Conservation (phyloP, 495 filamentous ascomycete genomes). For the Aspergillus cavernicola region DNA sequence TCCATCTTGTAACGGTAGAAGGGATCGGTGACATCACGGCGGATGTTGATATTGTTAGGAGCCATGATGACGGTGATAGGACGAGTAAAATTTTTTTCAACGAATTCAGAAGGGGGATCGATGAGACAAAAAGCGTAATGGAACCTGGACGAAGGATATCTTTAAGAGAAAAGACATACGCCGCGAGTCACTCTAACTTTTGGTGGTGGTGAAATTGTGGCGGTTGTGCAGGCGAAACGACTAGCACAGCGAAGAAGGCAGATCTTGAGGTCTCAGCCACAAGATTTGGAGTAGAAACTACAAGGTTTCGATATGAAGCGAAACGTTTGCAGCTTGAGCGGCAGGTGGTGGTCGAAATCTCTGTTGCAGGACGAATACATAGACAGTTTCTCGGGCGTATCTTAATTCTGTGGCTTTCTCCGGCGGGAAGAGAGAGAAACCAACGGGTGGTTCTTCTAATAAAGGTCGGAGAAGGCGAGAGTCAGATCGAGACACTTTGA, state of each 20-base stretch:
- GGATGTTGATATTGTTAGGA: conserved; percentile 79
- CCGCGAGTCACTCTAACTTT: conserved; percentile 35
- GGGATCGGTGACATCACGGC: conserved; percentile 94
- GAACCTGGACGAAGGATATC: conserved; percentile 38
- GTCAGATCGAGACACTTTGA: too few relatives aligned
- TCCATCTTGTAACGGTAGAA: conserved; percentile 99
- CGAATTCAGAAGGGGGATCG: conserved; percentile 12
- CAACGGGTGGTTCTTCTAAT: conserved; percentile 32
- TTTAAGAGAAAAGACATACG: conserved; percentile 54
- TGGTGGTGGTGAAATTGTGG: conserved; percentile 51
- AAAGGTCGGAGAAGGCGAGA: conserved; percentile 1
- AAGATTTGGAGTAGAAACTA: conserved; percentile 75
- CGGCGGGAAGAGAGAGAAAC: conserved; percentile 35
- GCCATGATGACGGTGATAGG: conserved; percentile 63
- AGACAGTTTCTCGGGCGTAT: conserved; percentile 51
- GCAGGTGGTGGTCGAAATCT: conserved; percentile 76
- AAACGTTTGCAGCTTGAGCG: conserved; percentile 91
- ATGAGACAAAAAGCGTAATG: conserved; percentile 34
- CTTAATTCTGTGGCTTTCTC: conserved; percentile 34
- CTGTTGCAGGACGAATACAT: conserved; percentile 80
- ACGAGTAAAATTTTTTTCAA: conserved; percentile 11
- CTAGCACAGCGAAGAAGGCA: conserved; percentile 26
- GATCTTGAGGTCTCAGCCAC: conserved; percentile 64
- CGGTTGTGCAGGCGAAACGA: conserved; percentile 28
- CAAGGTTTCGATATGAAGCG: conserved; percentile 85